Evolutionary conservation across 2,329 filamentous ascomycete species (phyloP).

Genomic region (Aspergillus japonicus): DNA sequence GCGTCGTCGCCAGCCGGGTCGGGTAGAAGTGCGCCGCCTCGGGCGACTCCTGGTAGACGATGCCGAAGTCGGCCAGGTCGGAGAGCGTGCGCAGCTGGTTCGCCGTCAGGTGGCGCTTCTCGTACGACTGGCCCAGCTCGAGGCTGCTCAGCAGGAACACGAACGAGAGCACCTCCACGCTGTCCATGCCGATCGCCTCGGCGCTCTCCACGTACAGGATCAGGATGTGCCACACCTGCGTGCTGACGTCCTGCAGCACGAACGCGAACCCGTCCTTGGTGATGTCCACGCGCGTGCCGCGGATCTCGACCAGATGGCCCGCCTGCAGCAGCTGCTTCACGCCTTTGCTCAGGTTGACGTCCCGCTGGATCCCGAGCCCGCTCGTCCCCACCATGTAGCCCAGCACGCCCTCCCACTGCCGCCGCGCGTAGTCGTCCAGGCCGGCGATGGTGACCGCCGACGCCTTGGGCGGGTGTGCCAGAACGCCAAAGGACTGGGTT

Average conservation of each 20-base stretch:
- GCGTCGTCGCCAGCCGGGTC: constrained; percentile 87
- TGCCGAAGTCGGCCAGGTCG: constrained; percentile 85
- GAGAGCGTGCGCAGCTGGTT: constrained; percentile 86
- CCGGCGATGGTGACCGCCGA: constrained; percentile 66
- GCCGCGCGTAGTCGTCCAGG: constrained; percentile 80
- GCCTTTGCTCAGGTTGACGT: constrained; percentile 62
- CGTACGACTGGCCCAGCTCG: constrained; percentile 88
- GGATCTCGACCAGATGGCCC: constrained; percentile 73
- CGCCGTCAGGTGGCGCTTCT: constrained; percentile 76
- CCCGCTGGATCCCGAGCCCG: constrained; percentile 49
- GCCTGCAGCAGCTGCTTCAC: constrained; percentile 82
- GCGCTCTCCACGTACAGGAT: constrained; percentile 90
- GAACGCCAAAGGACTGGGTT: constrained; percentile 87
- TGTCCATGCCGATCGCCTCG: constrained; percentile 72
- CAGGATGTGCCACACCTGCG: constrained; percentile 93
- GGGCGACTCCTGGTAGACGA: constrained; percentile 66
- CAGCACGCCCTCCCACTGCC: constrained; percentile 92
- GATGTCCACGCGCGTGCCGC: constrained; percentile 63
- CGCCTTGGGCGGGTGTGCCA: constrained; percentile 64
- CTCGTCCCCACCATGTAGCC: constrained; percentile 79
- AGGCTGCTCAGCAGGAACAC: constrained; percentile 93
- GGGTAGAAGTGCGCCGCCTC: constrained; percentile 69
- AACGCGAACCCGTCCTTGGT: constrained; percentile 95
- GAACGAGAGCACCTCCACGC: constrained; percentile 92
- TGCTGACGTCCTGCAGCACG: constrained; percentile 89